phyloP scores from a whole-genome alignment of 352 stramenopile species.

The Pythium insidiosum region DNA sequence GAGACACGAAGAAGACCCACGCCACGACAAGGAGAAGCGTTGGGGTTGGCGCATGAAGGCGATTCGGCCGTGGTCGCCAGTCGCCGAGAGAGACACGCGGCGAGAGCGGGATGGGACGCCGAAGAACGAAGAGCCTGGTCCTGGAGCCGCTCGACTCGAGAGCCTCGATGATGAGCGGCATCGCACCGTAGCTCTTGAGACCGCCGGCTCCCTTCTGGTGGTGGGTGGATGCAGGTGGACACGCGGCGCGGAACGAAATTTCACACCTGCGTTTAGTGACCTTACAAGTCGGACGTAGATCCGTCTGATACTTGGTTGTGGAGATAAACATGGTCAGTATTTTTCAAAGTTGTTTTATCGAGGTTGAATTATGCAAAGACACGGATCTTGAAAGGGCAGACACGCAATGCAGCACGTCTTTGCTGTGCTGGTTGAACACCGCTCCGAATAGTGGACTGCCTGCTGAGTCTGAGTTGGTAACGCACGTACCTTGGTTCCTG shows the following conservation, averaged over 20 bases:
- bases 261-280: slow-evolving; percentile 4
- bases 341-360: not conserved
- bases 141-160: too few species aligned
- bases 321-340: too few species aligned
- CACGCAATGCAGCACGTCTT: slow-evolving; percentile 1
- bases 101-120: not conserved
- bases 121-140: not conserved
- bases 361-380: slow-evolving; percentile 17
- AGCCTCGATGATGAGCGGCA: too few species aligned
- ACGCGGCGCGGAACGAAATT: too few species aligned
- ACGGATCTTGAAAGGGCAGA: slow-evolving; percentile 14
- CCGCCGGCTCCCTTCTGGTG: not conserved
- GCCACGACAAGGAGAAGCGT: not conserved
- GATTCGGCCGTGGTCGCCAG: not conserved
- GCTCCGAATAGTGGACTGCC: not conserved
- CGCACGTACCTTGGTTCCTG: too few species aligned
- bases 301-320: too few species aligned
- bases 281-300: too few species aligned
- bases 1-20: slow-evolving; percentile 10
- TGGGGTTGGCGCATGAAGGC: not conserved
- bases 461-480: not conserved
- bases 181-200: not conserved
- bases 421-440: slow-evolving; percentile 9
- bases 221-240: too few species aligned
- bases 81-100: slow-evolving; percentile 5